phyloP scores from a whole-genome alignment of 169 alveolate genomes.

The Plasmodium vinckei region DNA sequence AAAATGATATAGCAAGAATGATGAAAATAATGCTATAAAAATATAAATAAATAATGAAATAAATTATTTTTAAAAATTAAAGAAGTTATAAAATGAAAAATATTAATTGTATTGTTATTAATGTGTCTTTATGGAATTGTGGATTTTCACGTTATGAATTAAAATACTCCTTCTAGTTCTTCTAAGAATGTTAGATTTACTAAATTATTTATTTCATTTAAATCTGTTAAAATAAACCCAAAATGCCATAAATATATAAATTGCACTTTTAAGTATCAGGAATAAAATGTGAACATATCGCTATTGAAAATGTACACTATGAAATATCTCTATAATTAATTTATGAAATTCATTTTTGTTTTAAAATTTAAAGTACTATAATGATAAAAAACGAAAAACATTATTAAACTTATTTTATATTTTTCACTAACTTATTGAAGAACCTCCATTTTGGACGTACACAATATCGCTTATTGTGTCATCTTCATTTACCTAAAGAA shows the following conservation, averaged over 20 bases:
- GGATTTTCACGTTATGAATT: neutral
- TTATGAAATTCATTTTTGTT: no score
- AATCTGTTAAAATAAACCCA: constrained; percentile 21
- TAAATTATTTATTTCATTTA: constrained; percentile 66
- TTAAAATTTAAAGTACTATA: neutral
- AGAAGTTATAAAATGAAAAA: constrained; percentile 6
- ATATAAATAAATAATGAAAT: no score
- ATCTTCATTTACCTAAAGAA: constrained; percentile 65
- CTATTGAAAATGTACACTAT: no score
- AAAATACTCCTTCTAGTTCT: constrained; percentile 65
- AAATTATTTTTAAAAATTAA: neutral
- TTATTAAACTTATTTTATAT: neutral
- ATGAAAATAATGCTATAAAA: no score
- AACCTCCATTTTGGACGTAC: constrained; percentile 67
- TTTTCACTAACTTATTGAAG: constrained; percentile 46
- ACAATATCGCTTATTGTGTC: constrained; percentile 63
- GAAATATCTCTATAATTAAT: no score
- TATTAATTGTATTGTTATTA: neutral
- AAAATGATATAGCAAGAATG: no score
- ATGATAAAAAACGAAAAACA: neutral
- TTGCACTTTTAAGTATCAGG: no score
- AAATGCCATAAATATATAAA: constrained; percentile 1
- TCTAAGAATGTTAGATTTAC: constrained; percentile 62
- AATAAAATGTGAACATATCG: no score
- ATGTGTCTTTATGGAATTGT: neutral